Evolutionary conservation across 148 eudicot genomes (phyloP), one percentile per base, ranked within the genome.

Genomic region (Talinum fruticosum): DNA sequence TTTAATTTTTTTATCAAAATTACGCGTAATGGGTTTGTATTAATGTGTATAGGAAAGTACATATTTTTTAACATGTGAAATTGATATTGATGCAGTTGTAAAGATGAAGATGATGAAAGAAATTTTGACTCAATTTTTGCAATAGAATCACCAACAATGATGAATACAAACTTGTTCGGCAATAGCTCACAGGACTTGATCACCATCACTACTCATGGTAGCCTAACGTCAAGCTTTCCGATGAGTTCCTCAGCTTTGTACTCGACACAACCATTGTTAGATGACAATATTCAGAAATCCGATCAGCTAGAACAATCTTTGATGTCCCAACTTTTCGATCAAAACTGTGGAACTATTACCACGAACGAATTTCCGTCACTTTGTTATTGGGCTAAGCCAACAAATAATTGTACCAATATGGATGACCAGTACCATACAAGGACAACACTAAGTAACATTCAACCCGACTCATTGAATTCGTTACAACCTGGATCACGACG

Each of bases 211-310:
- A 32, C 71, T 38, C 80, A 70, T 16, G 84, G 68, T 16, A 68
- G 64, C 16, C 53, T 82, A 44, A 12, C 65, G 18, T 73, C 78
- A 13, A 74, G 71, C 65, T 87, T 81, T 76, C 83, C 84, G 10
- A 71, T 83, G 81, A 81, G 33, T 49, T 73, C 86, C 21, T 75
- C 90, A 74, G 32, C 87, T 79, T 83, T 89, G 33, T 81, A 85
- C 45, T 83, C 88, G 79, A 78, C 88, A 7, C 93, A 87, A 78
- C 84, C 81, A 51, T 73, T 91, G 75, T 89, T 87, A 35, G 87
- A 74, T 1, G 79, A 87, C 10, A 61, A 61, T 6, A 80, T 76
- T 65, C 78, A 80, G 24, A 78, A 70, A 24, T 78, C 85, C n/a
- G n/a, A n/a, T 73, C 87, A 80, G 44, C 62, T 68, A 35, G 32